Base-by-base conservation (phyloP, 1,284 basidiomycete genomes). In the Gymnopus androsaceus region DNA sequence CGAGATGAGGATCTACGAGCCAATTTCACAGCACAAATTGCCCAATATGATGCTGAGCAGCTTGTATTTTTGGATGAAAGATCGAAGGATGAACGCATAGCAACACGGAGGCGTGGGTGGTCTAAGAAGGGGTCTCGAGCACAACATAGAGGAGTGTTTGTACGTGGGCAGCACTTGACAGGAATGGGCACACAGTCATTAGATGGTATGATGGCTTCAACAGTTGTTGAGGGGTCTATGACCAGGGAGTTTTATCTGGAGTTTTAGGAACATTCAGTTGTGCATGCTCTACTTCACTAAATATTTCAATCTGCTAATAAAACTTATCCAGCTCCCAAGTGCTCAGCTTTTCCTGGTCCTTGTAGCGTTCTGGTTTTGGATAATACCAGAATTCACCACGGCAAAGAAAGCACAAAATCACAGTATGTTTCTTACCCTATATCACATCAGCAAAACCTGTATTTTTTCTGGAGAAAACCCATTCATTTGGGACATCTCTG, bases 311-410 rank as follows among this genome's bases (percentile, higher is more conserved):
- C 17, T 21, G 12, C 25, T 12, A 17, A 7, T 25, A 42, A 14
- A 34, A 28, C 12, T 17, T 2, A 40, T 21, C 15, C 15, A 51
- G 6, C 15, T 23, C 4, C 42, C 14, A 14, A 5, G n/a, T 36
- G 14, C 30, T 28, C 56, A 7, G 56, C 58, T 17, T 64, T 59
- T 33, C 63, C 60, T 19, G 60, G 60, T 19, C 40, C 37, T 17
- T 25, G 30, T 4, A 64, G 63, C 44, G 61, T 67, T 0, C 48
- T 67, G 17, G 55, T 67, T 23, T 62, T 67, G 62, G 65, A 66
- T 45, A 67, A 66, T 61, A 61, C 63, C 19, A 17, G 14, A 0
- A 67, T 66, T 36, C 65, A 67, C 44, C 62, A 67, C 37, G 50
- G 51, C n/a, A 56, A 52, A n/a, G n/a, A n/a, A n/a, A n/a, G n/a